Base-by-base conservation (phyloP, 257 asterid species). In the Henckelia pumila region DNA sequence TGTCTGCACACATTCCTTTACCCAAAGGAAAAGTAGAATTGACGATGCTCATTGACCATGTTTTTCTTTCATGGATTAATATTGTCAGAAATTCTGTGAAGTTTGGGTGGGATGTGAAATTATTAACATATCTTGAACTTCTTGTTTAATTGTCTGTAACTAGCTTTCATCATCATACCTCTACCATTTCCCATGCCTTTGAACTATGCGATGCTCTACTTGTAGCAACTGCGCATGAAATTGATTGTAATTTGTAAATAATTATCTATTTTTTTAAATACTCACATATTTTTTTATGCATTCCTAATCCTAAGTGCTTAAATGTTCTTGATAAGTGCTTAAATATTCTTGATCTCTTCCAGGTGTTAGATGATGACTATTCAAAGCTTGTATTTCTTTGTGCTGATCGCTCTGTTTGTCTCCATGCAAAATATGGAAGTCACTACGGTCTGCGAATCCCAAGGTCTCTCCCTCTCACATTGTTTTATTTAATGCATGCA, bases 351-450 rank as follows among this genome's bases (percentile, higher is more conserved):
- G n/a, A n/a, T n/a, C n/a, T n/a, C n/a, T n/a, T n/a, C n/a, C n/a
- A n/a, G n/a, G n/a, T n/a, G n/a, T n/a, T n/a, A n/a, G n/a, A n/a
- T n/a, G n/a, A n/a, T n/a, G n/a, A n/a, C n/a, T n/a, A n/a, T n/a
- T n/a, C n/a, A n/a, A n/a, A n/a, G n/a, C n/a, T n/a, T n/a, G n/a
- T n/a, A n/a, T n/a, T n/a, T n/a, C n/a, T n/a, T n/a, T n/a, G n/a
- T n/a, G n/a, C n/a, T 71, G 99, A 93, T 78, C 95, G 97, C 60
- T 93, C 99, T 59, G 83, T 93, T 44, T 71, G 88, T 66, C 95
- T 93, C 68, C 99, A 93, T 79, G 99, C 99, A 47, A 93, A 88
- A 76, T 90, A 88, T 69, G 97, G 99, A 67, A 90, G 92, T 77
- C 96, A 93, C 81, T 84, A 93, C 85, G 86, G 87, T 75, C 71